Percentiles rank a stretch among this genome's conserved stretches.
These are phyloP conservation scores for Acorus gramineus DNA, from an alignment of 106 monocot species.

Conservation along the genomic window DNA sequence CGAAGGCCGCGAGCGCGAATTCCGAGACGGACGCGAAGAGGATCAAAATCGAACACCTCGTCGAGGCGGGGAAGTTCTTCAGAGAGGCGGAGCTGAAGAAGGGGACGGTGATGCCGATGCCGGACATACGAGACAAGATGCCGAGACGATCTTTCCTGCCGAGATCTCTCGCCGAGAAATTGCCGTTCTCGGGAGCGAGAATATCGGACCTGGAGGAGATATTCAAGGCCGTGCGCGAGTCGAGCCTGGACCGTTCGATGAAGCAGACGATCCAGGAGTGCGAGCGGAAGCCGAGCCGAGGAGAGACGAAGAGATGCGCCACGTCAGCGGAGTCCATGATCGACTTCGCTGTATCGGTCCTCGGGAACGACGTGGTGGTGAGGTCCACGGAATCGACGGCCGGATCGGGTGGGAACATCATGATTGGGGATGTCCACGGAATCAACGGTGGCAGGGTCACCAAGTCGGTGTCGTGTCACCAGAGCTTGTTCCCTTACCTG, in stretches of 20 bases:
- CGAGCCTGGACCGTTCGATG: constrained; percentile 54
- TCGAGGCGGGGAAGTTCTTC: constrained; percentile 87
- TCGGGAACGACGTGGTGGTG: constrained; percentile 53
- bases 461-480: constrained; percentile 78
- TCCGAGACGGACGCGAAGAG: neutral
- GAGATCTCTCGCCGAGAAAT: constrained; percentile 32
- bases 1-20: constrained; percentile 6
- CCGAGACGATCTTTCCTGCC: constrained; percentile 69
- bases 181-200: constrained; percentile 39
- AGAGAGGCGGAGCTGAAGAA: constrained; percentile 38
- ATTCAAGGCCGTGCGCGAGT: constrained; percentile 34
- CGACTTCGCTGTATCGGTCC: constrained; percentile 59
- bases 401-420: constrained; percentile 32
- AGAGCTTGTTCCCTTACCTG: constrained; percentile 87
- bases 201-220: constrained; percentile 15
- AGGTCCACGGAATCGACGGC: constrained; percentile 35
- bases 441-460: constrained; percentile 66
- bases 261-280: constrained; percentile 57
- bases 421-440: constrained; percentile 48
- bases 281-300: constrained; percentile 63
- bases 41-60: constrained; percentile 3
- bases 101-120: constrained; percentile 66
- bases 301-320: constrained; percentile 84
- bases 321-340: constrained; percentile 77
- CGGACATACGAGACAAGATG: constrained; percentile 70